Evolutionary conservation across 2,329 filamentous ascomycete genomes (phyloP), one percentile per base, ranked within the genome.

Genomic region (Fusarium sp.): DNA sequence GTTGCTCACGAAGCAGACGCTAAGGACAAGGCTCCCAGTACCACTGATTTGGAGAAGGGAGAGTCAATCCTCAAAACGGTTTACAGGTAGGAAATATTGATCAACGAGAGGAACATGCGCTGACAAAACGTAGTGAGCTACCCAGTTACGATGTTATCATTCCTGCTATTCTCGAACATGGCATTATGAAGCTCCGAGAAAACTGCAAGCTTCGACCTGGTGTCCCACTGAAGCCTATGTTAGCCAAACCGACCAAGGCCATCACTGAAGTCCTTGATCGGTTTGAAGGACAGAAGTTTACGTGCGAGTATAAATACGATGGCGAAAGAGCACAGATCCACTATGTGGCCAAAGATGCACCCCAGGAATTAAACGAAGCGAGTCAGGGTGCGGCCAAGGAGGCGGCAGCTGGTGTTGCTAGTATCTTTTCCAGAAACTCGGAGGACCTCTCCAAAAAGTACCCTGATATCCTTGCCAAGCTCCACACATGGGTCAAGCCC

Each of bases 301-400:
- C 96, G 2, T 99, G 96, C 82, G 96, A 99, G 79, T 99, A 97
- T 86, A 99, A 99, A 80, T 99, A 99, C 77, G 96, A 99, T 75
- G 96, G 96, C 51, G 96, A 99, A 81, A 88, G 96, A 77, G 96
- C 96, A n/a, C 96, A 99, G 78, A 98, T 99, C 53, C 96, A 99
- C 79, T 99, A 97, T 73, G 94, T 98, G 32, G 91, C 94, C 7
- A 93, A 94, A 67, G 92, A 95, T 67, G 88, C 92, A 12, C 84
- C 89, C 3, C 83, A 92, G 63, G 86, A 94, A 57, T 91, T 93
- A 72, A 87, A 87, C 61, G 87, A 91, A 48, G 85, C 88, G 37
- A 82, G 87, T 1, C 82, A 85, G 13, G 82, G 87, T 8, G 88
- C 88, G 10, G 86, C 90, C 42, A 90, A 90, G 68, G 92, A 93